Evolutionary conservation across 345 rosid genomes (phyloP), one percentile per base, ranked within the genome.

Genomic region (Toxicodendron radicans): DNA sequence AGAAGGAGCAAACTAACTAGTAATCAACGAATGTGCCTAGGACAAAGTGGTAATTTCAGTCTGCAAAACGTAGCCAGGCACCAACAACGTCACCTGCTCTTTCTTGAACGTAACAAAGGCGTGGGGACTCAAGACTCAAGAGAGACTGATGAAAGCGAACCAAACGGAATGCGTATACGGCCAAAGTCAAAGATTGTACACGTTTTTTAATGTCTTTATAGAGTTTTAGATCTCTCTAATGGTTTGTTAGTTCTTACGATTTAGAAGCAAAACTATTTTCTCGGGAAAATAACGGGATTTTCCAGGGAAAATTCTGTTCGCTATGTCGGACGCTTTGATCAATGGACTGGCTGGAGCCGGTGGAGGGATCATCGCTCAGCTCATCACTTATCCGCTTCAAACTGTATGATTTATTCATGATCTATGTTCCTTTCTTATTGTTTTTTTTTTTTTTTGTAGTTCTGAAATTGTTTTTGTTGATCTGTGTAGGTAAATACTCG

Each of bases 361-460:
- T 38, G 99, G 97, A 14, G 98, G 98, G 83, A 95, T 93, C 89
- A 90, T 95, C 64, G 97, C 98, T 86, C 98, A 93, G 65, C 92
- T 95, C 59, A 85, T 93, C 78, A 91, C 97, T 5, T 93, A 95
- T 81, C 98, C 98, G 80, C 97, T 93, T 72, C 98, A 93, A 84
- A 89, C 94, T 58, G 99, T 93, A 80, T 52, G 80, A 70, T 79
- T 58, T 62, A 21, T 69, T 41, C 48, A 33, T 17, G 54, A 21
- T 51, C 23, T 75, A 1, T 66, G 30, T 21, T 14, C 32, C 43
- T 51, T 45, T 57, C 35, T 66, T 66, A 4, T 51, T n/a, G 0
- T 17, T 45, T 13, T 45, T 20, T 18, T 10, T 54, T 18, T 45
- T 33, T 60, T 38, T 0, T 17, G 10, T 41, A 20, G 17, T 63